A percentile compares a stretch with the other conserved stretches of the same genome.
phyloP scores from a whole-genome alignment of 768 basidiomycete species.

The Lactarius deliciosus region DNA sequence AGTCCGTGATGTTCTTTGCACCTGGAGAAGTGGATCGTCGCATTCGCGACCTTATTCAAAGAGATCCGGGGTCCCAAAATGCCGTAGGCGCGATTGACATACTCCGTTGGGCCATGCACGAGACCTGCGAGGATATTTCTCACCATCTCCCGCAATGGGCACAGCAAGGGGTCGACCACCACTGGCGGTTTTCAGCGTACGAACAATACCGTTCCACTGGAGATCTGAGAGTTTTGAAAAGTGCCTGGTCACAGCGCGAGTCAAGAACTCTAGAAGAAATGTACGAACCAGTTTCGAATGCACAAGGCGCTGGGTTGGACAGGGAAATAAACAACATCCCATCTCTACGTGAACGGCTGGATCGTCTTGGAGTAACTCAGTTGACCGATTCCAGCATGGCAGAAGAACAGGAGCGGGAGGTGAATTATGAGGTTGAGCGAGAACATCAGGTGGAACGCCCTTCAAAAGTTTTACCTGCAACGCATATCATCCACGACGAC shows the following conservation, averaged over 20 bases:
- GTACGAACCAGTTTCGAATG: not conserved
- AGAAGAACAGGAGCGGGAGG: slow-evolving; percentile 19
- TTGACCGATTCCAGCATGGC: not conserved
- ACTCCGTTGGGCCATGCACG: slow-evolving; percentile 15
- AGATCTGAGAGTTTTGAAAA: not conserved
- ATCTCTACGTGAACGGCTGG: not conserved
- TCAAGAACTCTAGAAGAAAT: slow-evolving; percentile 8
- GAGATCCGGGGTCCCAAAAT: not conserved
- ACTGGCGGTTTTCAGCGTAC: slow-evolving; percentile 1
- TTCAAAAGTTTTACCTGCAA: not conserved
- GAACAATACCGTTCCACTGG: not conserved
- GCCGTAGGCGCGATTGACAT: slow-evolving; percentile 4
- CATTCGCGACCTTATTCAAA: slow-evolving; percentile 4
- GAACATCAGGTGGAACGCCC: slow-evolving; percentile 2
- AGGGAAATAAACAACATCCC: slow-evolving; percentile 2
- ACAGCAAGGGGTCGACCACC: slow-evolving; percentile 12
- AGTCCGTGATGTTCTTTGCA: slow-evolving; percentile 16
- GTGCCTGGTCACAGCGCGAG: slow-evolving; percentile 10
- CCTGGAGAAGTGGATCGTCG: slow-evolving; percentile 13
- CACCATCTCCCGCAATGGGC: slow-evolving; percentile 13
- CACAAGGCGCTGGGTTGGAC: not conserved
- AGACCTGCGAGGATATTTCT: slow-evolving; percentile 18
- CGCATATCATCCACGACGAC: slow-evolving; percentile 5
- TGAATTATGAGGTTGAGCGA: slow-evolving; percentile 4
- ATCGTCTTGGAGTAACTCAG: not conserved